A percentile compares a stretch with the other conserved stretches of the same genome.
Evolutionary conservation across 2,329 filamentous ascomycete genomes (phyloP).

Genomic region (Fusarium sp.): DNA sequence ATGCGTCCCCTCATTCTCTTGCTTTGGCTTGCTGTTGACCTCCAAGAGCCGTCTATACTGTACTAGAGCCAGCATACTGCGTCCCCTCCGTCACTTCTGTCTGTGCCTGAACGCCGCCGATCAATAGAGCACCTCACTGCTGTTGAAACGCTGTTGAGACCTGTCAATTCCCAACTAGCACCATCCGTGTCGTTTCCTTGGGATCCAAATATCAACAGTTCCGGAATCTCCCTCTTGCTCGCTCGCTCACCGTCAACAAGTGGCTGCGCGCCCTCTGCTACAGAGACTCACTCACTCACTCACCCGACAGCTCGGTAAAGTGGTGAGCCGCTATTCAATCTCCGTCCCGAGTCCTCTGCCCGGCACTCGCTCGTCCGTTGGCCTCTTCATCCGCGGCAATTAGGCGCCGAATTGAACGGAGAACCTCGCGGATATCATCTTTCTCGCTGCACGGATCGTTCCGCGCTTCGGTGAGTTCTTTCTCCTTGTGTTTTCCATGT

Average conservation of each 20-base stretch:
- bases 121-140: constrained; percentile 27
- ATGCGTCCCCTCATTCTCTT: constrained; percentile 17
- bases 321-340: constrained; percentile 25
- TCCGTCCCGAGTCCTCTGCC: constrained; percentile 18
- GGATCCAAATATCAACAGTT: constrained; percentile 13
- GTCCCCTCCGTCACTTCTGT: constrained; percentile 24
- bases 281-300: neutral
- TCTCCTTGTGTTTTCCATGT: constrained; percentile 2
- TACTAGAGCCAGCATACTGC: constrained; percentile 15
- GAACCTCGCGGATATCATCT: constrained; percentile 27
- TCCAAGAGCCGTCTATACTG: no score
- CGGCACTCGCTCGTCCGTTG: constrained; percentile 8
- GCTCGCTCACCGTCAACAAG: constrained; percentile 18
- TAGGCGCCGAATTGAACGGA: constrained; percentile 22
- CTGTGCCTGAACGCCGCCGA: constrained; percentile 27
- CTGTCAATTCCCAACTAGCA: constrained; percentile 9
- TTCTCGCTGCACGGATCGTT: constrained; percentile 31
- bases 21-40: neutral
- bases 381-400: constrained; percentile 25
- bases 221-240: constrained; percentile 22
- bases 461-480: constrained; percentile 36
- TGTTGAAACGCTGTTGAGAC: constrained; percentile 18
- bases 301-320: neutral
- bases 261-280: constrained; percentile 24
- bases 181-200: constrained; percentile 19